Percentiles rank a stretch among this genome's conserved stretches.
Evolutionary conservation across 306 rosid genomes (phyloP).

Genomic region (Medicago arabica): DNA sequence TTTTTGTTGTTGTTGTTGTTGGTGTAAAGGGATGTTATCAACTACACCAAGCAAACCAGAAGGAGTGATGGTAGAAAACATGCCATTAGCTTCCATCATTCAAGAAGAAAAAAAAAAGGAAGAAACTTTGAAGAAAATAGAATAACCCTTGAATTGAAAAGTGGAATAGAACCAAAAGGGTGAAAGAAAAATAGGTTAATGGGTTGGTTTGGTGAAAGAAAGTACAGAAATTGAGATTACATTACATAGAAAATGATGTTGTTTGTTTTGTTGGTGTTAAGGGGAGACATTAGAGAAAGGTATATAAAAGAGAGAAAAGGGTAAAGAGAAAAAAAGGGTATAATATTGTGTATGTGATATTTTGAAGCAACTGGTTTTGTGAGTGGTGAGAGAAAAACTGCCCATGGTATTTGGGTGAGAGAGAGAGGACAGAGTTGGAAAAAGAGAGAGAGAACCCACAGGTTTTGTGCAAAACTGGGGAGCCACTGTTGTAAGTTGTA

Average conservation of each 20-base stretch:
- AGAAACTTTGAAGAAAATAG: too few species aligned
- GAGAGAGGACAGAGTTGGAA: slow-evolving; percentile 15
- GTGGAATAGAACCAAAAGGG: slow-evolving; percentile 22
- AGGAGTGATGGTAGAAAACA: slow-evolving; percentile 60
- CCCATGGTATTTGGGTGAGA: slow-evolving; percentile 73
- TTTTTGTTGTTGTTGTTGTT: slow-evolving; percentile 61
- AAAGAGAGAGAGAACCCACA: slow-evolving; percentile 41
- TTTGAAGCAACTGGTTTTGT: slow-evolving; percentile 68
- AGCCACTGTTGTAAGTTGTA: neutral
- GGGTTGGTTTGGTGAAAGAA: neutral
- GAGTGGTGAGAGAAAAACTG: slow-evolving; percentile 54
- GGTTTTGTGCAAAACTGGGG: slow-evolving; percentile 52
- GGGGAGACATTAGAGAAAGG: slow-evolving; percentile 16
- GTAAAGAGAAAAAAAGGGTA: neutral
- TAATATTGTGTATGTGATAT: neutral
- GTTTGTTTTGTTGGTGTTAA: slow-evolving; percentile 17
- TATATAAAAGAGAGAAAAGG: slow-evolving; percentile 41
- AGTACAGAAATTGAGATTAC: neutral
- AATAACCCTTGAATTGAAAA: too few species aligned
- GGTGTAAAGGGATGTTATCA: slow-evolving; percentile 62
- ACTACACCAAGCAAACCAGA: slow-evolving; percentile 62
- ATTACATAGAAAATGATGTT: slow-evolving; percentile 16
- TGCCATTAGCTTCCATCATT: slow-evolving; percentile 70
- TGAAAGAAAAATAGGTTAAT: neutral
- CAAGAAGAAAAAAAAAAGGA: neutral